A percentile compares a stretch with the other conserved stretches of the same genome.
These are phyloP conservation scores for Pseudonitzschia delicatissima DNA, from an alignment of 108 stramenopile genomes.

Conservation along the genomic window DNA sequence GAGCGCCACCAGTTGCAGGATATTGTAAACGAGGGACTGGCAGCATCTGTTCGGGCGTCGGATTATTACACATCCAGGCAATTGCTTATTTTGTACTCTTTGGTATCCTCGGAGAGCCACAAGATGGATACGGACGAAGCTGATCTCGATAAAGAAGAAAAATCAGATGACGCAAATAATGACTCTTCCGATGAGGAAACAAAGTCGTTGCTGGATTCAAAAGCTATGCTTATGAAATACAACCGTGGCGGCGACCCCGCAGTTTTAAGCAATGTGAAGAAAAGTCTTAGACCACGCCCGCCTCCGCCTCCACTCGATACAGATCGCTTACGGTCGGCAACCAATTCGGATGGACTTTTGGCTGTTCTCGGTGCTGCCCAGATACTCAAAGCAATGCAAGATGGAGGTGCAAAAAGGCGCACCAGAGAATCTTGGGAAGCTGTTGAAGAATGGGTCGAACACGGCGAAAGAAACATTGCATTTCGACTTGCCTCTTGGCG, in stretches of 20 bases:
- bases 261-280: slow-evolving; percentile 26
- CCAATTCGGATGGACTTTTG: slow-evolving; percentile 85
- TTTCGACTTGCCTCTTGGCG: slow-evolving; percentile 88
- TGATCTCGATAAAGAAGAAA: slow-evolving; percentile 13
- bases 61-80: slow-evolving; percentile 87
- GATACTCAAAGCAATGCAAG: slow-evolving; percentile 79
- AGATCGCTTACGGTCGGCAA: slow-evolving; percentile 80
- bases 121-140: not conserved
- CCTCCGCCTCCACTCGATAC: slow-evolving; percentile 91
- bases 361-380: slow-evolving; percentile 85
- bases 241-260: not conserved
- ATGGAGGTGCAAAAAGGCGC: slow-evolving; percentile 69
- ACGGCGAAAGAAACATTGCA: slow-evolving; percentile 84
- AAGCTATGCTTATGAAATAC: slow-evolving; percentile 20
- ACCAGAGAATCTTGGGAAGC: slow-evolving; percentile 67
- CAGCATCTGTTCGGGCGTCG: slow-evolving; percentile 62
- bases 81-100: slow-evolving; percentile 76
- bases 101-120: slow-evolving; percentile 71
- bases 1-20: slow-evolving; percentile 69
- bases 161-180: not conserved
- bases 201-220: slow-evolving; percentile 27
- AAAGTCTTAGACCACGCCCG: slow-evolving; percentile 41
- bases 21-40: slow-evolving; percentile 86
- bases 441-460: slow-evolving; percentile 86
- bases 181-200: not conserved